Percentiles rank a stretch among this genome's conserved stretches.
Evolutionary conservation across 805 yeast species (phyloP).

Genomic region (Ogataea methylovora): DNA sequence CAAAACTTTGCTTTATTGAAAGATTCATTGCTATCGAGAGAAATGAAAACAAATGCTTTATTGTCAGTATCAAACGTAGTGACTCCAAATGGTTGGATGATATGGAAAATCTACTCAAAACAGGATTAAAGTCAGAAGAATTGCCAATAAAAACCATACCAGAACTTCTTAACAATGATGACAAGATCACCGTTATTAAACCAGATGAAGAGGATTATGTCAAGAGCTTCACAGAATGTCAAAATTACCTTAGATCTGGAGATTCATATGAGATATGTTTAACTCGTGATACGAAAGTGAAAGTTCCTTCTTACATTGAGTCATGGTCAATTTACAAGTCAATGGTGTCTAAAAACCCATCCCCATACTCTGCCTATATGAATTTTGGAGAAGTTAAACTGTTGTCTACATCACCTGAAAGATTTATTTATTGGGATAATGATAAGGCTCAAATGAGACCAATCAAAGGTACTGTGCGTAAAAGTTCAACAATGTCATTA

Average conservation of each 20-base stretch:
- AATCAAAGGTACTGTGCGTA: slow-evolving; percentile 90
- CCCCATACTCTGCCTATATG: slow-evolving; percentile 85
- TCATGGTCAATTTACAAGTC: slow-evolving; percentile 81
- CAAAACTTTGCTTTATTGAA: slow-evolving; percentile 65
- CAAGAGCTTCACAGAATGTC: slow-evolving; percentile 53
- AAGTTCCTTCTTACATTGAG: slow-evolving; percentile 37
- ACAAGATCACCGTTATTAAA: slow-evolving; percentile 23
- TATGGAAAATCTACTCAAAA: slow-evolving; percentile 4
- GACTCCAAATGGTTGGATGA: slow-evolving; percentile 32
- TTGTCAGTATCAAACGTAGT: slow-evolving; percentile 41
- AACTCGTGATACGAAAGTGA: slow-evolving; percentile 64
- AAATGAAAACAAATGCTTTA: slow-evolving; percentile 33
- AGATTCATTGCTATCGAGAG: slow-evolving; percentile 54
- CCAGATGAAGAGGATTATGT: slow-evolving; percentile 53
- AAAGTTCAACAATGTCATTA: slow-evolving; percentile 43
- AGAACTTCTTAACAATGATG: slow-evolving; percentile 1
- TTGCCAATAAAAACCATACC: background rate
- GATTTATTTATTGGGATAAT: slow-evolving; percentile 76
- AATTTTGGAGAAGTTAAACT: slow-evolving; percentile 57
- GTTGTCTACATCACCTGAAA: slow-evolving; percentile 89
- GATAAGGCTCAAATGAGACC: slow-evolving; percentile 75
- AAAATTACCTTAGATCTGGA: slow-evolving; percentile 62
- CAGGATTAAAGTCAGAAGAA: background rate
- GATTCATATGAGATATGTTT: slow-evolving; percentile 92
- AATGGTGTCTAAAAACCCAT: slow-evolving; percentile 69